Evolutionary conservation across 2,329 filamentous ascomycete genomes (phyloP).

Genomic region (Fusarium avenaceum): DNA sequence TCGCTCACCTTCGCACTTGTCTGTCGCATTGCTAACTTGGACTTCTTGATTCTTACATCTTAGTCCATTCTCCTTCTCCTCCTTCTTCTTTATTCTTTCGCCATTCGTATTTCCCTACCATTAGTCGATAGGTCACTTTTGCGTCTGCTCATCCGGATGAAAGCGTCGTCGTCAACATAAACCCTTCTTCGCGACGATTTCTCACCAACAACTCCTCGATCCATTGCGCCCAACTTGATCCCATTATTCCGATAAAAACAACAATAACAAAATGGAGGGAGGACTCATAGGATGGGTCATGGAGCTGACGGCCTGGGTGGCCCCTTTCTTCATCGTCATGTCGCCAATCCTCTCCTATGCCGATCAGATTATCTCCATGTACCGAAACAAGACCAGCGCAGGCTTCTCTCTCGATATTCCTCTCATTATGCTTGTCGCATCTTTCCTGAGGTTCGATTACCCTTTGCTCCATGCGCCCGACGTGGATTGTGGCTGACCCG

Average conservation of each 20-base stretch:
- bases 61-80: conserved; percentile 3
- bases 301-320: conserved; percentile 64
- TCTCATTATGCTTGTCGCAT: conserved; percentile 79
- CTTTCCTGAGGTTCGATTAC: conserved; percentile 69
- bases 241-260: conserved; percentile 4
- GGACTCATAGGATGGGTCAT: conserved; percentile 44
- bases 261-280: conserved; percentile 19
- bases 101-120: conserved; percentile 4
- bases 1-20: conserved; percentile 19
- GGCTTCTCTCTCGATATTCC: conserved; percentile 80
- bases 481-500: conserved; percentile 36
- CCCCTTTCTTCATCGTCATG: conserved; percentile 73
- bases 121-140: conserved; percentile 3
- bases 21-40: conserved; percentile 20
- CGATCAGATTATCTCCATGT: conserved; percentile 76
- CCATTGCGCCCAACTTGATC: conserved; percentile 5
- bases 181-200: conserved; percentile 16
- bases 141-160: conserved; percentile 18
- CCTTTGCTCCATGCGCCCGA: neutral
- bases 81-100: neutral
- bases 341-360: conserved; percentile 75
- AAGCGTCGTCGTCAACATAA: conserved; percentile 19
- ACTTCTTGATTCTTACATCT: conserved; percentile 32
- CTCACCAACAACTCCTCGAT: neutral
- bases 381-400: conserved; percentile 72